A percentile compares a stretch with the other conserved stretches of the same genome.
Evolutionary conservation across 345 rosid species (phyloP).

Genomic region (Populus alba): DNA sequence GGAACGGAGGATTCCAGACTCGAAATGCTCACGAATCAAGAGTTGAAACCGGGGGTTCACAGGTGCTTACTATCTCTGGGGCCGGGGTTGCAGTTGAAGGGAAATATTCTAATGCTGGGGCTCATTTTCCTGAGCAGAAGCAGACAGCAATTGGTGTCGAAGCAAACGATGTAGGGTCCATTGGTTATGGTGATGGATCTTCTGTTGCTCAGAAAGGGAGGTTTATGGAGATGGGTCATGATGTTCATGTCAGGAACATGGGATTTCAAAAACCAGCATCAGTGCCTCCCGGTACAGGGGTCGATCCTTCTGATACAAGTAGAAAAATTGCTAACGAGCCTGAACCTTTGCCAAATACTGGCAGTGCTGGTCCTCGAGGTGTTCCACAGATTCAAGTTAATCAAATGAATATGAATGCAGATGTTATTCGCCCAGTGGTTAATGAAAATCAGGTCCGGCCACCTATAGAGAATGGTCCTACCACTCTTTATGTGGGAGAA

Average conservation of each 20-base stretch:
- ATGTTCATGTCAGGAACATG: constrained; percentile 44
- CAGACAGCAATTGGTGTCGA: constrained; percentile 29
- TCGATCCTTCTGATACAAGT: constrained; percentile 43
- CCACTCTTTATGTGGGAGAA: constrained; percentile 71
- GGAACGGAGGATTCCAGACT: constrained; percentile 38
- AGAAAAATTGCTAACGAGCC: constrained; percentile 50
- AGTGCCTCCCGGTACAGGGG: constrained; percentile 32
- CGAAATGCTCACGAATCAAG: constrained; percentile 41
- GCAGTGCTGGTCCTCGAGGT: constrained; percentile 50
- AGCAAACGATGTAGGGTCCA: constrained; percentile 50
- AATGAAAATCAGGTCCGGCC: constrained; percentile 62
- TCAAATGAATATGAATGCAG: constrained; percentile 44
- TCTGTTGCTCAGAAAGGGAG: constrained; percentile 44
- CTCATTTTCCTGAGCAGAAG: constrained; percentile 30
- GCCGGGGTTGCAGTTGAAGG: constrained; percentile 42
- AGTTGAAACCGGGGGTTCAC: constrained; percentile 34
- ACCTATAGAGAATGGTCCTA: constrained; percentile 65
- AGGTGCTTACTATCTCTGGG: constrained; percentile 39
- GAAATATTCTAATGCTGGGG: constrained; percentile 41
- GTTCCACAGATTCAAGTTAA: constrained; percentile 48
- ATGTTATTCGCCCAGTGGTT: constrained; percentile 18
- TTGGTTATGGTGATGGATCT: constrained; percentile 43
- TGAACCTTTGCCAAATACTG: constrained; percentile 43
- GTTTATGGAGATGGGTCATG: constrained; percentile 32
- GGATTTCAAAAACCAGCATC: constrained; percentile 49